These are phyloP conservation scores for Saccharomyces hybrid DNA, from an alignment of 1,139 yeast genomes.

Conservation along the genomic window DNA sequence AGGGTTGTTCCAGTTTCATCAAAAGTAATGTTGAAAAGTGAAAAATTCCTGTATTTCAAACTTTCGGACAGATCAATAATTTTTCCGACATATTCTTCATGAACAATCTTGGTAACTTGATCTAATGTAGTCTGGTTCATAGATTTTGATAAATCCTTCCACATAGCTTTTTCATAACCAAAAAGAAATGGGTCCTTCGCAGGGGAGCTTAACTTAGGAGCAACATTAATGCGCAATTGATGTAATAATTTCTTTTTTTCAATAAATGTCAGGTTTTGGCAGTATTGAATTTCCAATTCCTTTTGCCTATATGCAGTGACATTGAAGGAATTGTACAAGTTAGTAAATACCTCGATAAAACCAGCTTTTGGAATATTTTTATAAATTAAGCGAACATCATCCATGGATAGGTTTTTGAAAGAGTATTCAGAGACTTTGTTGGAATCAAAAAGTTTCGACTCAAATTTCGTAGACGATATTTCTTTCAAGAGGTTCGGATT, in stretches of 20 bases:
- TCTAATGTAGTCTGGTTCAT: conserved; percentile 2
- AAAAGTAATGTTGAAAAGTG: not conserved
- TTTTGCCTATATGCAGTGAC: conserved; percentile 20
- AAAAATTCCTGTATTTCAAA: not conserved
- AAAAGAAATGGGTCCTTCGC: conserved; percentile 23
- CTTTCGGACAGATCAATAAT: not conserved
- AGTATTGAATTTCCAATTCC: conserved; percentile 22
- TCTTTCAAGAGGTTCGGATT: not conserved
- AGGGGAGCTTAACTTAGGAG: conserved; percentile 15
- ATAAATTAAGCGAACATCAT: conserved; percentile 14
- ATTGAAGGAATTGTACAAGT: conserved; percentile 14
- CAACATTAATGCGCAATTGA: conserved; percentile 11
- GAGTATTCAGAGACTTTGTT: conserved; percentile 2
- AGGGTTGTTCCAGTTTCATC: not conserved
- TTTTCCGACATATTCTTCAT: not conserved
- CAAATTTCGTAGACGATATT: not conserved
- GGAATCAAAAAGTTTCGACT: not conserved
- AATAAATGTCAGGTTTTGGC: conserved; percentile 5
- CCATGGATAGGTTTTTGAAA: conserved; percentile 9
- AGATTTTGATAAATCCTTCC: conserved; percentile 10
- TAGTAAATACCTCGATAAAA: conserved; percentile 15
- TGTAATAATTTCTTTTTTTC: conserved; percentile 11
- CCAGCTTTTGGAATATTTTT: conserved; percentile 16
- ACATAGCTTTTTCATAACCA: conserved; percentile 13
- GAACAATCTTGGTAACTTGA: not conserved